These are phyloP conservation scores for Fusarium tuaranense DNA, from an alignment of 2,329 filamentous ascomycete species.

Conservation along the genomic window DNA sequence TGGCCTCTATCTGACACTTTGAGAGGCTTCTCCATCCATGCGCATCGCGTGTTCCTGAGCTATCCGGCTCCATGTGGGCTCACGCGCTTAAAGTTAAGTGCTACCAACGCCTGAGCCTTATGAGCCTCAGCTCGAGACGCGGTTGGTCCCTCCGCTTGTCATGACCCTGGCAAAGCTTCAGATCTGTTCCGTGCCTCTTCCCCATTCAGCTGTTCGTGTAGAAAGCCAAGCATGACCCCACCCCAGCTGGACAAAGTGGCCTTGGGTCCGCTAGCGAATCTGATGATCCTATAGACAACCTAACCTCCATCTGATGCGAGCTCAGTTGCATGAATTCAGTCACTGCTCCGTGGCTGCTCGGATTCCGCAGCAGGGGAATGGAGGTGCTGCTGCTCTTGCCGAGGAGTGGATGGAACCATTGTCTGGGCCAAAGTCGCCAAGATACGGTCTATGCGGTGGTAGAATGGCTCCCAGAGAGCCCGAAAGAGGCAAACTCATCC, in stretches of 20 bases:
- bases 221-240: not conserved
- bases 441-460: slow-evolving; percentile 8
- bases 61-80: slow-evolving; percentile 1
- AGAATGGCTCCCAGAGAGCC: slow-evolving; percentile 6
- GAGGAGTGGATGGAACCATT: slow-evolving; percentile 13
- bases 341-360: slow-evolving; percentile 12
- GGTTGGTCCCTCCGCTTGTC: not conserved
- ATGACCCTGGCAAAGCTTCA: not conserved
- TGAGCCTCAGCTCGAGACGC: not conserved
- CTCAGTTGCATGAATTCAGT: not conserved
- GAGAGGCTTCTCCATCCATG: not conserved
- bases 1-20: not conserved
- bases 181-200: slow-evolving; percentile 5
- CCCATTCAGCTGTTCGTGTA: not conserved
- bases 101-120: not conserved
- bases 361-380: slow-evolving; percentile 6
- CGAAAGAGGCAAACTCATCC: slow-evolving; percentile 12
- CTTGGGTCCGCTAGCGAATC: slow-evolving; percentile 9
- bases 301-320: slow-evolving; percentile 19
- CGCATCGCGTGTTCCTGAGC: not conserved
- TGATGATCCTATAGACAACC: slow-evolving; percentile 26
- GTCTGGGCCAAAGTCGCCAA: slow-evolving; percentile 3
- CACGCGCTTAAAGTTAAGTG: not conserved
- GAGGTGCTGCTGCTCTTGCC: slow-evolving; percentile 2
- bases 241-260: slow-evolving; percentile 2